A percentile compares a stretch with the other conserved stretches of the same genome.
Conservation (phyloP, 2,329 filamentous ascomycete species). For the Claviceps digitariae region DNA sequence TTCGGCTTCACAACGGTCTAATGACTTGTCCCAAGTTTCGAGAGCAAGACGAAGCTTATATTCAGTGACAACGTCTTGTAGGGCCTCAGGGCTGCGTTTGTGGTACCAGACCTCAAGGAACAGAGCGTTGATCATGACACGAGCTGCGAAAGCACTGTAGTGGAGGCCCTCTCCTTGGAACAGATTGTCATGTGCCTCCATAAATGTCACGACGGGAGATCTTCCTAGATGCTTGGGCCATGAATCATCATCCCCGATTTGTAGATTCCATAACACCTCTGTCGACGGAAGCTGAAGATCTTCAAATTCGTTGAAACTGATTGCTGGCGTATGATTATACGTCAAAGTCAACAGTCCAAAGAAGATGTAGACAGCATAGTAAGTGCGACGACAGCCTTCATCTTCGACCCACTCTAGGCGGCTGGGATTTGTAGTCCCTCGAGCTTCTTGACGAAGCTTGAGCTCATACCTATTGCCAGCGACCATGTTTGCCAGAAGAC, state of each 20-base stretch:
- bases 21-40: constrained; percentile 97
- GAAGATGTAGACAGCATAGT: constrained; percentile 98
- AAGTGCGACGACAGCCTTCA: constrained; percentile 89
- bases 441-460: constrained; percentile 81
- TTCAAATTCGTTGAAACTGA: constrained; percentile 97
- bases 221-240: constrained; percentile 69
- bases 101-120: constrained; percentile 99
- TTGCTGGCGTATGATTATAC: constrained; percentile 95
- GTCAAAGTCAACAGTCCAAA: constrained; percentile 89
- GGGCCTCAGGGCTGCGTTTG: constrained; percentile 92
- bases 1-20: constrained; percentile 87
- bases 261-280: constrained; percentile 86
- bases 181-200: constrained; percentile 85
- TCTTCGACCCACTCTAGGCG: constrained; percentile 93
- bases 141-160: constrained; percentile 93
- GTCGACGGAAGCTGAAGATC: constrained; percentile 84
- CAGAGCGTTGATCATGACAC: constrained; percentile 96
- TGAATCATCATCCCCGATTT: constrained; percentile 60
- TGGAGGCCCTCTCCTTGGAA: constrained; percentile 84
- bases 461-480: constrained; percentile 93
- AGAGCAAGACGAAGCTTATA: constrained; percentile 93
- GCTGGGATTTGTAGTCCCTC: constrained; percentile 59
- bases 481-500: constrained; percentile 95
- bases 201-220: constrained; percentile 69
- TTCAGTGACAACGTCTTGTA: constrained; percentile 94